A percentile compares a stretch with the other conserved stretches of the same genome.
phyloP scores from a whole-genome alignment of 495 filamentous ascomycete species.

The Neurospora sp. region DNA sequence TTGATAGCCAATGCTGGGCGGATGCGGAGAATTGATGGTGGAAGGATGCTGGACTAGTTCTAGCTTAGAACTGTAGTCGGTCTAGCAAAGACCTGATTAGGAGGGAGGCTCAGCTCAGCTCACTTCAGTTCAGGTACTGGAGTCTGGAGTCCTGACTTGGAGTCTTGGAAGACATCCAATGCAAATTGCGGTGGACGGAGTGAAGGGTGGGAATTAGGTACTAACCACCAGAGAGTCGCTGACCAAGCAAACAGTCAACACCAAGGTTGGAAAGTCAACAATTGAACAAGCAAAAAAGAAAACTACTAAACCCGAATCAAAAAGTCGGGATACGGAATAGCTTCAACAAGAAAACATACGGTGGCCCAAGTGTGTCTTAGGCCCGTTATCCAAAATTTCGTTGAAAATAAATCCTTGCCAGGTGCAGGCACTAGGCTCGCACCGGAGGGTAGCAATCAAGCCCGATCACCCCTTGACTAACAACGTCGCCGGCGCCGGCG shows the following conservation, averaged over 20 bases:
- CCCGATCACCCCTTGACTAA: too few relatives aligned
- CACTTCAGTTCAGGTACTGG: too few relatives aligned
- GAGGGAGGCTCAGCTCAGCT: not conserved
- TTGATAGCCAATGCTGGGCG: not conserved
- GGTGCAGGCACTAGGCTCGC: too few relatives aligned
- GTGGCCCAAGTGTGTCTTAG: too few relatives aligned
- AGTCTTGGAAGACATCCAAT: not conserved
- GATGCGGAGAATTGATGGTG: not conserved
- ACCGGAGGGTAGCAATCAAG: too few relatives aligned
- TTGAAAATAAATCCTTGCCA: too few relatives aligned
- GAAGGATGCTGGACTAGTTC: not conserved
- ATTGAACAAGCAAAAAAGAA: not conserved
- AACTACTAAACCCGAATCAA: not conserved
- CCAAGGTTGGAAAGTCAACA: not conserved
- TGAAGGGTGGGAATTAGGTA: not conserved
- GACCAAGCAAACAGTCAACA: slow-evolving; percentile 8
- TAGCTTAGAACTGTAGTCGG: slow-evolving; percentile 1
- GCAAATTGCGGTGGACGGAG: not conserved
- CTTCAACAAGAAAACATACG: not conserved
- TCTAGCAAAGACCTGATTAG: not conserved
- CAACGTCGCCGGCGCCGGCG: too few relatives aligned
- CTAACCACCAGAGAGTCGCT: not conserved
- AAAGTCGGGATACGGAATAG: slow-evolving; percentile 4
- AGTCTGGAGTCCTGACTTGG: too few relatives aligned
- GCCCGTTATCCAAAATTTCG: too few relatives aligned